Base-by-base conservation (phyloP, 805 yeast genomes). In the Metschnikowia gruessii region DNA sequence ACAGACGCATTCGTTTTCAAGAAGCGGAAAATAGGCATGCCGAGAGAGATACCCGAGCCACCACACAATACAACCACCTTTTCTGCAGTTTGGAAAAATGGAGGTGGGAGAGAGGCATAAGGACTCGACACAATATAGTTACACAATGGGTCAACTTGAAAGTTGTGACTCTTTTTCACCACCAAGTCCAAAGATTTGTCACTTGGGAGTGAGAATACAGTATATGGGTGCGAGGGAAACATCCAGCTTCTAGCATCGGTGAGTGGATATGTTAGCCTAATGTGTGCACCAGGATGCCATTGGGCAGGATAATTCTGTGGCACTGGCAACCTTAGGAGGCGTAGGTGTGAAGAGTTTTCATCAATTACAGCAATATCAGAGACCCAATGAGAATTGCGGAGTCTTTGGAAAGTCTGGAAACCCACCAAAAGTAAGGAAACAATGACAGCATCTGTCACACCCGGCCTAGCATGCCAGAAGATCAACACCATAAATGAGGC, bases 11-110 rank as follows among this genome's bases (percentile, higher is more conserved):
- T 15, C 46, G 53, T 9, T 16, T 57, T 57, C 40, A 80, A 65
- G 46, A 73, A 65, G 39, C 71, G 70, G 55, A 70, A 76, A 1
- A 82, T 35, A 0, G 86, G 82, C 9, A 82, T 50, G 3, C 83
- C 85, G 44, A 76, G 76, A 0, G 90, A 81, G 10, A 85, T 75
- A 1, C 92, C 91, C 1, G 88, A 79, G 0, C 94, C 94, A 12
- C 91, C 92, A 51, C 83, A 78, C 1, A 85, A 69, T 16, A 85
- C 71, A 13, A 69, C 60, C 1, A 81, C 75, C 33, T 76, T 74
- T 29, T 74, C 75, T 0, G 79, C 82, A 0, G 79, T 70, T 33
- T 66, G 62, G 50, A 78, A 74, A 49, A 79, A 76, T 16, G 69
- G 65, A 11, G 57, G 51, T 11, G 76, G 68, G 3, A 80, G 45